Base-by-base conservation (phyloP, 768 basidiomycete genomes). In the Agaricus sinodeliciosus region DNA sequence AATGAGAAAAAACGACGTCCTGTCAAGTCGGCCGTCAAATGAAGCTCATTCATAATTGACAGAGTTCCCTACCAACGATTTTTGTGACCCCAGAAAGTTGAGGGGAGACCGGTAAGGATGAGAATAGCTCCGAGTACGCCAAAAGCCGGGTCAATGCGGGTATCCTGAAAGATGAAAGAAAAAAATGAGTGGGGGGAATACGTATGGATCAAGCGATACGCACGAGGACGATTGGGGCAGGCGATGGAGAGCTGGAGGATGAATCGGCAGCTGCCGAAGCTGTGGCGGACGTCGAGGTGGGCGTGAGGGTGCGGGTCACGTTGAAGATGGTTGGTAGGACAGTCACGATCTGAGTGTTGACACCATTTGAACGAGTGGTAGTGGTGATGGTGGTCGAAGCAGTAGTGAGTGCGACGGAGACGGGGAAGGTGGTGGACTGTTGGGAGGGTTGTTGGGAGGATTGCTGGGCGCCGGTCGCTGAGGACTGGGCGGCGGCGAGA, bases 1-100 rank as follows among this genome's bases (percentile, higher is more conserved):
- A 57, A 90, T 86, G 61, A 97, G 76, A 69, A 96, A 95, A 74
- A 94, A 87, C 11, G 93, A 94, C 16, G 90, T 89, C 90, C 91
- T 92, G 64, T 47, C 47, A 51, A 55, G 26, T 50, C 26, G 40
- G 43, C 48, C 31, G 50, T 43, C 51, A 48, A 49, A 43, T 52
- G 57, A 58, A 31, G 7, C 6, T 31, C 58, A 62, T 51, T 46
- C 44, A 43, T 43, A 55, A 44, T 58, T 56, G 49, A 51, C 18
- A 51, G 51, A 16, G 56, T 39, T 53, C 72, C 78, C 39, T 62
- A 88, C 93, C 94, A 95, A 77, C 93, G 74, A 67, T 96, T 94
- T 77, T 95, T 95, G 72, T 94, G 92, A 18, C 94, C 94, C 71
- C 90, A 85, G 59, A 92, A 91, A 3, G 90, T 88, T 48, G 90